Evolutionary conservation across 169 alveolate species (phyloP).

Genomic region (Cryptosporidium sp.): DNA sequence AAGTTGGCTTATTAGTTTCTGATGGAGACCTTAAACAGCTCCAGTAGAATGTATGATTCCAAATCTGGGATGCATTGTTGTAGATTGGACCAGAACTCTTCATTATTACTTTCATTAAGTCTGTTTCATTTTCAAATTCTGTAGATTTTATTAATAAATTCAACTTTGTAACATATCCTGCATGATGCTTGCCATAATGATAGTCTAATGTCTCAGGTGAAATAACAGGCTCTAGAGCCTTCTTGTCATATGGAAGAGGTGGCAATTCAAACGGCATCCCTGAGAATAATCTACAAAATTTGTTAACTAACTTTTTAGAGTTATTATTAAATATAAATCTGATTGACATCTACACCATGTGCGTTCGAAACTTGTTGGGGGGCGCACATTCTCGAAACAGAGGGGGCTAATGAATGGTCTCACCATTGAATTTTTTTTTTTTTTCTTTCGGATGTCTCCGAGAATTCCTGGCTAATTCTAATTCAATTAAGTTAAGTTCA

Average conservation of each 20-base stretch:
- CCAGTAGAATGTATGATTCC: constrained; percentile 96
- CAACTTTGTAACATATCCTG: constrained; percentile 91
- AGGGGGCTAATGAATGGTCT: neutral
- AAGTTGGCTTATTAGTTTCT: constrained; percentile 91
- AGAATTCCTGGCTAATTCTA: neutral
- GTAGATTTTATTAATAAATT: constrained; percentile 80
- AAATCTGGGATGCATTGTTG: constrained; percentile 91
- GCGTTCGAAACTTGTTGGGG: neutral
- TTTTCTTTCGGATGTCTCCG: neutral
- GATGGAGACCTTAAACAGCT: constrained; percentile 90
- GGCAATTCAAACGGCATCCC: constrained; percentile 89
- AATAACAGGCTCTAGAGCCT: constrained; percentile 94
- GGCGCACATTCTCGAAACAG: neutral
- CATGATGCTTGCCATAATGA: constrained; percentile 96
- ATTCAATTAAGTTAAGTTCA: too few species aligned
- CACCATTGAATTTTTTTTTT: neutral
- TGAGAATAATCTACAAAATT: neutral
- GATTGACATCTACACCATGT: neutral
- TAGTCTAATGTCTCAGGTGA: constrained; percentile 91
- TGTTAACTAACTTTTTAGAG: neutral
- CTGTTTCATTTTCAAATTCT: constrained; percentile 69
- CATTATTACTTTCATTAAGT: constrained; percentile 81
- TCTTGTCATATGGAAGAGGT: constrained; percentile 92
- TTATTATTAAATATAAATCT: neutral
- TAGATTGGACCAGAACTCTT: constrained; percentile 86